phyloP scores from a whole-genome alignment of 2,329 filamentous ascomycete species.

The Colletotrichum melonis region DNA sequence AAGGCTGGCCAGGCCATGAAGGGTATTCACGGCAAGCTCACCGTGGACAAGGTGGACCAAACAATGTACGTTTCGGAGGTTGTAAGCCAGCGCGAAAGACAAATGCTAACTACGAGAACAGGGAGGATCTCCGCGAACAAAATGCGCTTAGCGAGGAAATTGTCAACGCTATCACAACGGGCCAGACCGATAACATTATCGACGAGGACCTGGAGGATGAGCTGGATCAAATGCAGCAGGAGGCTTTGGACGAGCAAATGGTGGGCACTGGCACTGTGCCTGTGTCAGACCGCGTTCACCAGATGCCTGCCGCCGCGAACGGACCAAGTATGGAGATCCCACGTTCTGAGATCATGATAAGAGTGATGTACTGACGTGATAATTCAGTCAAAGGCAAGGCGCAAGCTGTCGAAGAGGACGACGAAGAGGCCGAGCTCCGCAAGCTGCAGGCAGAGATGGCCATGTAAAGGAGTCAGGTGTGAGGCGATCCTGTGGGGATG shows the following conservation, averaged over 20 bases:
- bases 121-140: conserved; percentile 91
- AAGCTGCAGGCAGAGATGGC: conserved; percentile 98
- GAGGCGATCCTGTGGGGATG: conserved; percentile 13
- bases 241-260: conserved; percentile 94
- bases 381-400: conserved; percentile 63
- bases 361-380: conserved; percentile 5
- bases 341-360: background rate
- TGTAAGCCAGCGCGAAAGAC: background rate
- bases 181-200: conserved; percentile 77
- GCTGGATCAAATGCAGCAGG: conserved; percentile 88
- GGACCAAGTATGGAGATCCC: conserved; percentile 77
- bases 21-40: conserved; percentile 89
- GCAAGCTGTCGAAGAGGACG: conserved; percentile 76
- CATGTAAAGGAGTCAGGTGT: conserved; percentile 67
- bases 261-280: conserved; percentile 88
- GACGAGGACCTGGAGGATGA: conserved; percentile 89
- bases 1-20: conserved; percentile 91
- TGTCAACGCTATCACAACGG: conserved; percentile 82
- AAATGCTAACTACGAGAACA: conserved; percentile 49
- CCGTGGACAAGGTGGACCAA: conserved; percentile 92
- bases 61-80: conserved; percentile 78
- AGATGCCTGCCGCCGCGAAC: conserved; percentile 79
- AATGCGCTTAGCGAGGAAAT: conserved; percentile 96
- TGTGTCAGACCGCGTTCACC: conserved; percentile 80
- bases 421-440: conserved; percentile 94